Conservation (phyloP, 1,139 yeast species). For the Magnusiomyces paraingens region DNA sequence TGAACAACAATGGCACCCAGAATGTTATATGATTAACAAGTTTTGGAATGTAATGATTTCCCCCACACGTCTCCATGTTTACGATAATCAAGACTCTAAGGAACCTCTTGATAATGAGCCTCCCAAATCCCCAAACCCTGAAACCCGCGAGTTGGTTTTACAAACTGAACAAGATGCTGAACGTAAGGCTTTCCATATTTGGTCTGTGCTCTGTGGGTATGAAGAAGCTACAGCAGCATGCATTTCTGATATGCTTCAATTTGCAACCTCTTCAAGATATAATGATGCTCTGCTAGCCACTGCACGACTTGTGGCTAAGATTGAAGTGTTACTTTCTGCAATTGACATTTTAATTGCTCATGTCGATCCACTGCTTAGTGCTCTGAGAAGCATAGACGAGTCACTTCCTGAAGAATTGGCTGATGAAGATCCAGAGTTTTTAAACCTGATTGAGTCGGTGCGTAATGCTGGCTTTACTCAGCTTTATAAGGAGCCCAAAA, state of each 20-base stretch:
- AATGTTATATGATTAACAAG: constrained; percentile 95
- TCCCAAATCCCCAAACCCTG: constrained; percentile 33
- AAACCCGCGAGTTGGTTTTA: constrained; percentile 48
- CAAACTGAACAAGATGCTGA: constrained; percentile 58
- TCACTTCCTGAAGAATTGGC: constrained; percentile 14
- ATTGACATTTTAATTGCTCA: constrained; percentile 45
- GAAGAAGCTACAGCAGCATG: constrained; percentile 92
- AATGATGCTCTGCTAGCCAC: constrained; percentile 65
- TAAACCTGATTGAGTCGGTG: constrained; percentile 9
- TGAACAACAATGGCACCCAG: constrained; percentile 98
- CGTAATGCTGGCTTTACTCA: constrained; percentile 20
- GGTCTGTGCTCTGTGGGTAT: constrained; percentile 82
- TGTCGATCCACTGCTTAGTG: constrained; percentile 22
- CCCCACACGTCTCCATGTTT: constrained; percentile 5
- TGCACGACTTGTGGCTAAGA: constrained; percentile 63
- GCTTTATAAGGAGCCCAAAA: constrained; percentile 75
- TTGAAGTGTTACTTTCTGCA: constrained; percentile 72
- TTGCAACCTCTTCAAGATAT: constrained; percentile 73
- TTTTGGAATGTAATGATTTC: constrained; percentile 74
- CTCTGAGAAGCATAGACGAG: constrained; percentile 10
- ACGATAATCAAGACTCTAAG: constrained; percentile 1
- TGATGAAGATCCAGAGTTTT: constrained; percentile 16
- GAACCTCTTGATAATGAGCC: not conserved
- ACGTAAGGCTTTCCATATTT: constrained; percentile 65
- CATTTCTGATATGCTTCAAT: constrained; percentile 86